Conservation (phyloP, 805 yeast genomes). For the Starmerella lactis-condensi region DNA sequence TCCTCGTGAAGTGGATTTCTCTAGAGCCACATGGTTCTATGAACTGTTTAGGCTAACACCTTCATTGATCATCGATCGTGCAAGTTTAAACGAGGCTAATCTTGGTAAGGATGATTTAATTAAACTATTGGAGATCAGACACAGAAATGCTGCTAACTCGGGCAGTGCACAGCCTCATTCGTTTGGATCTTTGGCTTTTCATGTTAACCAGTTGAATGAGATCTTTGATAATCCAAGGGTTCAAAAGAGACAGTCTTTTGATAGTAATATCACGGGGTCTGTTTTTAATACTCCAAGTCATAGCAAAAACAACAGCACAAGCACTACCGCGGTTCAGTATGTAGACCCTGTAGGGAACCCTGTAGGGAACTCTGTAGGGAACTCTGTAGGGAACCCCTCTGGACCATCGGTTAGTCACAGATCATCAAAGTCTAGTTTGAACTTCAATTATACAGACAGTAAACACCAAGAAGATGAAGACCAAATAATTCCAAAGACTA, state of each 20-base stretch:
- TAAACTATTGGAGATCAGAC: slow-evolving; percentile 12
- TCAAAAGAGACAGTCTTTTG: neutral
- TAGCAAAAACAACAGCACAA: neutral
- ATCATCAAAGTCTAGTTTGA: too few relatives aligned
- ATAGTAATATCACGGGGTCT: neutral
- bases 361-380: too few relatives aligned
- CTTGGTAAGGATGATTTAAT: slow-evolving; percentile 13
- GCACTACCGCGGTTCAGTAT: too few relatives aligned
- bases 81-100: slow-evolving; percentile 10
- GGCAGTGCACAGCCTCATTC: slow-evolving; percentile 4
- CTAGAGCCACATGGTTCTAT: slow-evolving; percentile 36
- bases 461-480: too few relatives aligned
- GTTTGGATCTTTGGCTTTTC: slow-evolving; percentile 9
- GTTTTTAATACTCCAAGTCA: neutral
- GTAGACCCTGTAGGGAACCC: too few relatives aligned
- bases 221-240: slow-evolving; percentile 4
- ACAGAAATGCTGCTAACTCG: slow-evolving; percentile 10
- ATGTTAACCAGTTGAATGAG: slow-evolving; percentile 7
- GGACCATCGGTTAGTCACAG: too few relatives aligned
- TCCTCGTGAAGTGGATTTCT: slow-evolving; percentile 37
- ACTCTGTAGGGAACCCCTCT: too few relatives aligned
- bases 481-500: too few relatives aligned
- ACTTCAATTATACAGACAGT: too few relatives aligned
- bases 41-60: slow-evolving; percentile 21
- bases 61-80: slow-evolving; percentile 15